These are phyloP conservation scores for Lentinus polychrous DNA, from an alignment of 1,284 basidiomycete genomes.

Conservation along the genomic window DNA sequence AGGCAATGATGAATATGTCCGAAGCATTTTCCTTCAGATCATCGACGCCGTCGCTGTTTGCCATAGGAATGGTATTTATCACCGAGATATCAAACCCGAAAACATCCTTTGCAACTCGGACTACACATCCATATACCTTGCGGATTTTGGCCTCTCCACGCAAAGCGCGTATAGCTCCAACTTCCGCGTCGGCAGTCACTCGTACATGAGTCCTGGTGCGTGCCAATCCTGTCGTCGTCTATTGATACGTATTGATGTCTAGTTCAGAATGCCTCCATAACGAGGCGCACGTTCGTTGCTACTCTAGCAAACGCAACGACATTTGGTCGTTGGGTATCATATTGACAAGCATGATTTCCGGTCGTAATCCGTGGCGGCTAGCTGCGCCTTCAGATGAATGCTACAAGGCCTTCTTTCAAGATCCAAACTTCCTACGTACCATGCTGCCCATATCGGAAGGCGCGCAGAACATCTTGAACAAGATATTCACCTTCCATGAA, in stretches of 20 bases:
- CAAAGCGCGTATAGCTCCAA: slow-evolving; percentile 36
- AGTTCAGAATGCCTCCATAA: slow-evolving; percentile 22
- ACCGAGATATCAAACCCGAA: slow-evolving; percentile 72
- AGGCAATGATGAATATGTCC: slow-evolving; percentile 20
- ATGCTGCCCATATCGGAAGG: slow-evolving; percentile 65
- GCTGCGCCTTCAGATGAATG: slow-evolving; percentile 69
- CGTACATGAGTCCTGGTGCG: slow-evolving; percentile 53
- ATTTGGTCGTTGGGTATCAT: slow-evolving; percentile 27
- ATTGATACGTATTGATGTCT: not conserved
- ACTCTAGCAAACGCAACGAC: slow-evolving; percentile 17
- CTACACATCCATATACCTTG: slow-evolving; percentile 44
- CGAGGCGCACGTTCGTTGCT: slow-evolving; percentile 16
- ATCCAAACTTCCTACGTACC: slow-evolving; percentile 61
- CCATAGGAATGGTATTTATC: slow-evolving; percentile 54
- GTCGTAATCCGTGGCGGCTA: slow-evolving; percentile 83
- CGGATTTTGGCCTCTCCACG: slow-evolving; percentile 71
- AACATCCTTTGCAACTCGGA: slow-evolving; percentile 53
- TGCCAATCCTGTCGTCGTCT: not conserved
- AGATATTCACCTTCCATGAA: slow-evolving; percentile 52
- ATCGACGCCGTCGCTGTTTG: slow-evolving; percentile 58
- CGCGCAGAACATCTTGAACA: slow-evolving; percentile 49
- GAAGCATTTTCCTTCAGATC: slow-evolving; percentile 47
- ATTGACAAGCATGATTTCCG: slow-evolving; percentile 70
- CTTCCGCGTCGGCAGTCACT: slow-evolving; percentile 46
- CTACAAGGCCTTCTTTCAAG: slow-evolving; percentile 61